These are phyloP conservation scores for Daldinia childiae DNA, from an alignment of 495 filamentous ascomycete genomes.

Conservation along the genomic window DNA sequence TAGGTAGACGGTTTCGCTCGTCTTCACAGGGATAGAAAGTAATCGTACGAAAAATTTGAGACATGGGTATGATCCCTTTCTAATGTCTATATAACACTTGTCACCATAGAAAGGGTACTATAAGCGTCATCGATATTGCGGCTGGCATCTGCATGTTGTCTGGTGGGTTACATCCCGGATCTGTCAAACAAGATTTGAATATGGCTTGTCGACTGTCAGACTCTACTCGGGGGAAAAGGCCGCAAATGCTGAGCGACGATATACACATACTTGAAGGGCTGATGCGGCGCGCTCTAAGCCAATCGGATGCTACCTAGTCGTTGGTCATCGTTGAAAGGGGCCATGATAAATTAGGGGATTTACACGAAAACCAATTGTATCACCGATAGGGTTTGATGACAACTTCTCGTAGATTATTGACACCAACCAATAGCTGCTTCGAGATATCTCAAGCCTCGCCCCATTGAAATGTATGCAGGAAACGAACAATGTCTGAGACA, in stretches of 20 bases:
- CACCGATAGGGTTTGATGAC: background rate
- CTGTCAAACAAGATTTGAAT: background rate
- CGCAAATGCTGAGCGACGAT: background rate
- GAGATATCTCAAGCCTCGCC: constrained; percentile 26
- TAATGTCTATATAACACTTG: constrained; percentile 9
- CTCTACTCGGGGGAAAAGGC: background rate
- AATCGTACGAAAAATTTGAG: constrained; percentile 6
- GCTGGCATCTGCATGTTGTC: background rate
- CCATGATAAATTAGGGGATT: background rate
- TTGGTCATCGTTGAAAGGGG: background rate
- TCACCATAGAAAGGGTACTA: constrained; percentile 1
- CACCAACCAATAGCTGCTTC: constrained; percentile 15
- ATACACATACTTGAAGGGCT: background rate
- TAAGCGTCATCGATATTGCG: constrained; percentile 7
- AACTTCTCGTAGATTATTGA: constrained; percentile 13
- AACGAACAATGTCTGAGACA: constrained; percentile 18
- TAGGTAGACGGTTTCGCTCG: background rate
- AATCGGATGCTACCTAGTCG: background rate
- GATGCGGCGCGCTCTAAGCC: background rate
- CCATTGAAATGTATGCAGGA: constrained; percentile 3
- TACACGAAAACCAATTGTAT: background rate
- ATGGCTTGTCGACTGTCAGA: background rate
- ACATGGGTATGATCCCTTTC: constrained; percentile 29
- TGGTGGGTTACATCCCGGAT: background rate
- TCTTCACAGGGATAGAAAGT: constrained; percentile 1